Base-by-base conservation (phyloP, 441 rosid species). In the Bruguiera hainesii region DNA sequence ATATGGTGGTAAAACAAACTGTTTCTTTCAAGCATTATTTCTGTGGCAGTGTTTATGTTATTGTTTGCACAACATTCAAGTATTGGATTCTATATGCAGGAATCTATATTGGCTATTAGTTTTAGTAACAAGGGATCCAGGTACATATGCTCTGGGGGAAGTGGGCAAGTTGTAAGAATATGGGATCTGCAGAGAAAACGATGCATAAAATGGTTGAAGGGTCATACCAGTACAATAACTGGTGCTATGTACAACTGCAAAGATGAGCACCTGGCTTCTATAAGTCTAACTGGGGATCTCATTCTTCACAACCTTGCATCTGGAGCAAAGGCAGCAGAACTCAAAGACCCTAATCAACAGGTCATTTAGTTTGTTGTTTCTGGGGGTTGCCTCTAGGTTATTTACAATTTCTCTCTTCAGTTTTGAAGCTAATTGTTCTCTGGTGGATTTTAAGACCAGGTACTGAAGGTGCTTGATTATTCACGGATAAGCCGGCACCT, bases 141-240 rank as follows among this genome's bases (percentile, higher is more conserved):
- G 80, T 95, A 90, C 66, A 79, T 92, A 75, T 93, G 97, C 81
- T 90, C 98, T 6, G 97, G 99, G 58, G 98, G 99, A 69, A 88
- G 86, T 71, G 89, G 95, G 68, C 91, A 86, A 75, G 86, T 85
- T 56, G 95, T 95, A 51, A 92, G 89, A 76, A 89, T 95, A 78
- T 92, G 96, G 99, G 98, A 95, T 81, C 80, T 95, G 76, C 97
- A 95, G 81, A 82, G 91, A 73, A 92, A 87, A 73, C 85, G 92
- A 62, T 92, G 98, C 70, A 88, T 92, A 68, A 95, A 90, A 81
- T 83, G 95, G 91, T 82, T 90, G 82, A 95, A 67, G 87, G 98
- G 99, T 77, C 98, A 95, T 82, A 82, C 85, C 31, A 82, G 76
- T 81, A 81, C 92, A 25, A 87, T 95, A 73, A 90, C 97, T 0